Evolutionary conservation across 2,329 filamentous ascomycete genomes (phyloP), one percentile per base, ranked within the genome.

Genomic region (Ilyonectria mors-panacis): DNA sequence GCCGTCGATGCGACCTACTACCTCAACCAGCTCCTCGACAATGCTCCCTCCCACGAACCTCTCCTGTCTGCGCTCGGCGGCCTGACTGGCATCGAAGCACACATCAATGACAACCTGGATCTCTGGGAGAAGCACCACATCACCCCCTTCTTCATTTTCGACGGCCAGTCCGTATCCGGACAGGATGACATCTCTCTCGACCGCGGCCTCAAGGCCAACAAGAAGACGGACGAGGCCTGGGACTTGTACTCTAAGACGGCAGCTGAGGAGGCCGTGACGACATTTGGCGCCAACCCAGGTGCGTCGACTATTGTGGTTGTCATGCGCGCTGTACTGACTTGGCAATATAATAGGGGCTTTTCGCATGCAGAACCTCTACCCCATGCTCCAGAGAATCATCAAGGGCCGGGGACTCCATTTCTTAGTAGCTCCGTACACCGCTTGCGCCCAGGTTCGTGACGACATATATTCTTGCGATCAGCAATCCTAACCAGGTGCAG

Each of bases 1-100:
- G 95, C 92, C 71, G 91, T 98, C 76, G 95, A 98, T 84, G 96
- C 95, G 63, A 92, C 93, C 59, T 93, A 97, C 81, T 98, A 96
- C 80, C 89, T 99, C 70, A 88, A 92, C 79, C 90, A 91, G 66
- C 88, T 97, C 72, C 89, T 97, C 75, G 89, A 92, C 77, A 88
- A 87, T 63, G 81, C 87, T 48, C 88, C 90, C 30, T 91, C 89
- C 51, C 92, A 93, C 77, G 96, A 99, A 81, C 95, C 95, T 47
- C 90, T 99, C 37, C 88, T 98, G 37, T 91, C 94, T 62, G 96
- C 96, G 23, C 89, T 98, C 54, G 96, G 95, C 56, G 96, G 96
- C 65, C 88, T 95, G 68, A 96, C 95, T 67, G 93, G 93, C 59
- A 87, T 98, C 77, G 89, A 89, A 80, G 85, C 84, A 71, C 92